Evolutionary conservation across 768 basidiomycete genomes (phyloP).

Genomic region (Amanita subjunquillea): DNA sequence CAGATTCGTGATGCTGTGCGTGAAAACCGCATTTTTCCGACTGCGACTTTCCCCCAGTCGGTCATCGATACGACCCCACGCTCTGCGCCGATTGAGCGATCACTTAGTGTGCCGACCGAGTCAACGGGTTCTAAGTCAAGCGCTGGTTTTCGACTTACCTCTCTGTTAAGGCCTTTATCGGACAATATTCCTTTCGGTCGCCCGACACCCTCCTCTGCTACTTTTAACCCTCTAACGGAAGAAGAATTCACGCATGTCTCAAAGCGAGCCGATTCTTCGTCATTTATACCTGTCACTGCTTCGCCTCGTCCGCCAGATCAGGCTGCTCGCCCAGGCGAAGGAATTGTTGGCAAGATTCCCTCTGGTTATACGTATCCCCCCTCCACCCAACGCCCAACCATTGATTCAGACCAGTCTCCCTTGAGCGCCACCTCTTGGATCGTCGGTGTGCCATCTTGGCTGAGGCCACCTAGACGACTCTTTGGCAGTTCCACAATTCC

Average conservation of each 20-base stretch:
- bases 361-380: slow-evolving; percentile 75
- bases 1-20: slow-evolving; percentile 76
- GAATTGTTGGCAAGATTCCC: slow-evolving; percentile 14
- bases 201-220: slow-evolving; percentile 10
- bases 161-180: slow-evolving; percentile 59
- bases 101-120: slow-evolving; percentile 26
- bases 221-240: slow-evolving; percentile 23
- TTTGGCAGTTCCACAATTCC: slow-evolving; percentile 19
- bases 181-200: slow-evolving; percentile 29
- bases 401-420: slow-evolving; percentile 36
- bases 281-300: slow-evolving; percentile 50
- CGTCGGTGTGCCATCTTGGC: slow-evolving; percentile 65
- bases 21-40: slow-evolving; percentile 31
- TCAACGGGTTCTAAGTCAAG: slow-evolving; percentile 19
- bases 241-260: slow-evolving; percentile 58
- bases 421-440: slow-evolving; percentile 43
- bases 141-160: slow-evolving; percentile 54
- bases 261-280: slow-evolving; percentile 38
- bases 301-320: slow-evolving; percentile 22
- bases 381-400: slow-evolving; percentile 40
- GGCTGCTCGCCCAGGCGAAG: not conserved
- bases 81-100: slow-evolving; percentile 26
- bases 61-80: slow-evolving; percentile 56
- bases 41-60: slow-evolving; percentile 21
- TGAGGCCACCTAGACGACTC: slow-evolving; percentile 39